Evolutionary conservation across 2,329 filamentous ascomycete genomes (phyloP).

Genomic region (Xylaria sp.): DNA sequence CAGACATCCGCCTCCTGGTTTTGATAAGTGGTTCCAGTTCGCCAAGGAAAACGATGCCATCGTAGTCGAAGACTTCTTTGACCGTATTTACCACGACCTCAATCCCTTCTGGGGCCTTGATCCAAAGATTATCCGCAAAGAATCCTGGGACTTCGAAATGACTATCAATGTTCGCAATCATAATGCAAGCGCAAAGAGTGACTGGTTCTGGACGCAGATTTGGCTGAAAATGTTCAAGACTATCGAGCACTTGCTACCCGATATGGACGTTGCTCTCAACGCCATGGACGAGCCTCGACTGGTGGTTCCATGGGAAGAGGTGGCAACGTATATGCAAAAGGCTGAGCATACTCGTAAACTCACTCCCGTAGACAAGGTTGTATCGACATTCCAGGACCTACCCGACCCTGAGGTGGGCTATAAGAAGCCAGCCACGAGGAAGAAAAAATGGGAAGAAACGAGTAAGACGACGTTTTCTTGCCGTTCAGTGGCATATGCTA

Average conservation of each 20-base stretch:
- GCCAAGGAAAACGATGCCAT: conserved; percentile 55
- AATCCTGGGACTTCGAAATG: conserved; percentile 68
- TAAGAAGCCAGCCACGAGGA: conserved; percentile 49
- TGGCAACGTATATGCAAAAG: conserved; percentile 63
- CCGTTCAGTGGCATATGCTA: neutral
- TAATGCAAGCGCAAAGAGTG: conserved; percentile 61
- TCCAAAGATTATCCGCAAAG: conserved; percentile 59
- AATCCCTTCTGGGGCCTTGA: conserved; percentile 66
- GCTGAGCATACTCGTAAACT: conserved; percentile 61
- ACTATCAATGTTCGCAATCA: conserved; percentile 67
- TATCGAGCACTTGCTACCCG: conserved; percentile 67
- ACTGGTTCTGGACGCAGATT: conserved; percentile 68
- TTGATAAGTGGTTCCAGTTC: conserved; percentile 59
- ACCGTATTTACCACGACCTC: conserved; percentile 64
- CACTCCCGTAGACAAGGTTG: conserved; percentile 55
- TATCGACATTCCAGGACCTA: conserved; percentile 57
- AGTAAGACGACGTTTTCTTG: conserved; percentile 51
- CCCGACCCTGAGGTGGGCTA: conserved; percentile 53
- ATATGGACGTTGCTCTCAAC: conserved; percentile 75
- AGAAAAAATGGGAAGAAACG: conserved; percentile 63
- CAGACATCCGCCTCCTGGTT: conserved; percentile 61
- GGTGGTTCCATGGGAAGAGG: conserved; percentile 71
- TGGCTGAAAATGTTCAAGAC: conserved; percentile 65
- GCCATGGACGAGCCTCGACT: conserved; percentile 74
- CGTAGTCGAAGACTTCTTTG: conserved; percentile 61